Conservation (phyloP, 1,139 yeast genomes). For the Geotrichum europaeum region DNA sequence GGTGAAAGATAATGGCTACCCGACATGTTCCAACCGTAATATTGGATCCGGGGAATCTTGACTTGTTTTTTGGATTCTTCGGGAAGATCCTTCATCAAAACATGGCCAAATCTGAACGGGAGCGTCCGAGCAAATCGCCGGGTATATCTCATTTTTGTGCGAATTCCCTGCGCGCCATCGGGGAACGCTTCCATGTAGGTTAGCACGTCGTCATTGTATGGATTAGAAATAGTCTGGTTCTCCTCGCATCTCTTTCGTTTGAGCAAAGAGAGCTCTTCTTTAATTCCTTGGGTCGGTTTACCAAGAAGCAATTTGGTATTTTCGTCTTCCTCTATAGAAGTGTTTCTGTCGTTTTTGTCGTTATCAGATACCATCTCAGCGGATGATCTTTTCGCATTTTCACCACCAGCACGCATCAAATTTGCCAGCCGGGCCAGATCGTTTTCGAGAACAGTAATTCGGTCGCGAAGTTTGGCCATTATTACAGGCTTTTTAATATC, state of each 20-base stretch:
- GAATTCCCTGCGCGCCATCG: neutral
- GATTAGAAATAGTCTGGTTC: neutral
- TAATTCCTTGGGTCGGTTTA: neutral
- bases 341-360: neutral
- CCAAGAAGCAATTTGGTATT: neutral
- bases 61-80: conserved; percentile 38
- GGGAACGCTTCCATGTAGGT: conserved; percentile 1
- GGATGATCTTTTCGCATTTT: neutral
- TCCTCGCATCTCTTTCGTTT: neutral
- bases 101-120: conserved; percentile 14
- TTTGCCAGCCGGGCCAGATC: conserved; percentile 10
- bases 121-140: conserved; percentile 14
- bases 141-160: conserved; percentile 13
- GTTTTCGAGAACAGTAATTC: conserved; percentile 13
- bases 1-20: conserved; percentile 48
- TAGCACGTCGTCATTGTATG: neutral
- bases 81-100: conserved; percentile 13
- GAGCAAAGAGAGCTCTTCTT: neutral
- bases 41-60: conserved; percentile 50
- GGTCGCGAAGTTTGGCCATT: conserved; percentile 12
- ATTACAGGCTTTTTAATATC: conserved; percentile 9
- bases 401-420: conserved; percentile 6
- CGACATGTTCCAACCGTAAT: conserved; percentile 64
- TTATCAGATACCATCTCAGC: neutral
- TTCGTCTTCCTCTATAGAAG: neutral